Conservation (phyloP, 208 protist species). For the Herpetomonas tarakana region DNA sequence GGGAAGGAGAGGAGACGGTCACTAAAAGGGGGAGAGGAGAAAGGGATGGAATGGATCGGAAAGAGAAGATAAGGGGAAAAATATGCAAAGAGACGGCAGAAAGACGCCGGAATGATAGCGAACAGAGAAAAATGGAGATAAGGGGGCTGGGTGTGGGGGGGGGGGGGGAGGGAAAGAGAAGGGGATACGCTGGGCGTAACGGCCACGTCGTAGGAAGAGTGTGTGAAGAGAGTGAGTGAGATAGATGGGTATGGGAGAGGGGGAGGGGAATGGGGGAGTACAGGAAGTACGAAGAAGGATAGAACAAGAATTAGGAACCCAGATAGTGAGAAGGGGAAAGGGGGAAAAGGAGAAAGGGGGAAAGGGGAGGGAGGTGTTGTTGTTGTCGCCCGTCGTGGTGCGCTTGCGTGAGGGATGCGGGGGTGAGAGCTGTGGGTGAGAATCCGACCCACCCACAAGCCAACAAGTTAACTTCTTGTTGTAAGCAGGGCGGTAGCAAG, state of each 20-base stretch:
- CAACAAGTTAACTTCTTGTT: no score
- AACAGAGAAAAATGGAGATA: neutral
- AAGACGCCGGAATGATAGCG: neutral
- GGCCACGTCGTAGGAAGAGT: no score
- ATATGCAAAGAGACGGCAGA: neutral
- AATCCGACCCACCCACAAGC: no score
- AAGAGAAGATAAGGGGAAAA: neutral
- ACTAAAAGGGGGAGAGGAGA: conserved; percentile 1
- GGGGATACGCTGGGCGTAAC: no score
- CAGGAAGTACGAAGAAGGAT: neutral
- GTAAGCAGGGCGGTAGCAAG: no score
- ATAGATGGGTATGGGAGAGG: neutral
- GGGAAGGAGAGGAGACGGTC: neutral
- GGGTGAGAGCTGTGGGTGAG: no score
- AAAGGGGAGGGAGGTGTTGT: no score
- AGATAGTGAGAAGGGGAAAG: neutral
- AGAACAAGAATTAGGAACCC: conserved; percentile 4
- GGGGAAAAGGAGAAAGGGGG: neutral
- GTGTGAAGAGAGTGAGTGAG: conserved; percentile 2
- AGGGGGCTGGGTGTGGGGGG: neutral
- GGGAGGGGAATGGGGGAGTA: neutral
- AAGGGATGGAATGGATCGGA: neutral
- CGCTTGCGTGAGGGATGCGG: no score
- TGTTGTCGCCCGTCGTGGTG: no score
- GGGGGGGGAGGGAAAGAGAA: neutral